phyloP scores from a whole-genome alignment of 352 stramenopile genomes.

The Aphanomyces invadans region DNA sequence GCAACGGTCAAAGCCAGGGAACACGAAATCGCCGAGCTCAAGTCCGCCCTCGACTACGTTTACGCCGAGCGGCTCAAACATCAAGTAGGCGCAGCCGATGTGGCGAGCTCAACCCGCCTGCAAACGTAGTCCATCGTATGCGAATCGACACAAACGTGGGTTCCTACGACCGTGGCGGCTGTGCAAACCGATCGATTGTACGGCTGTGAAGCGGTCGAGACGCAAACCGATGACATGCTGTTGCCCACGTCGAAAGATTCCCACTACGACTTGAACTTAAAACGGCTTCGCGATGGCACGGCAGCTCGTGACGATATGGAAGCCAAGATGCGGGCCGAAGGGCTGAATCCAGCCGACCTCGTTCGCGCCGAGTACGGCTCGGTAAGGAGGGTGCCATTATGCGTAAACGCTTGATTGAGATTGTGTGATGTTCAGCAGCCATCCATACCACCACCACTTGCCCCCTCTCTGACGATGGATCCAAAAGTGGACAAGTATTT shows the following conservation, averaged over 20 bases:
- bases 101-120: too few species aligned
- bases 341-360: constrained; percentile 45
- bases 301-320: constrained; percentile 75
- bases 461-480: too few species aligned
- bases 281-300: background rate
- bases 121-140: constrained; percentile 8
- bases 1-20: background rate
- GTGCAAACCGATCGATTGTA: background rate
- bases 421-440: too few species aligned
- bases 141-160: background rate
- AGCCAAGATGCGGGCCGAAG: constrained; percentile 63
- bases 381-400: too few species aligned
- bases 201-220: background rate
- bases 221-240: background rate
- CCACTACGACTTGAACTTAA: background rate
- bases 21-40: background rate
- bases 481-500: constrained; percentile 79
- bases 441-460: constrained; percentile 68
- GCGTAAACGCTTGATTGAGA: too few species aligned
- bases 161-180: background rate
- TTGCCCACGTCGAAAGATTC: background rate
- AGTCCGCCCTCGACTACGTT: background rate
- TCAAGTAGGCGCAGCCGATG: background rate
- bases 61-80: constrained; percentile 8
- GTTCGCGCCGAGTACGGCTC: constrained; percentile 40